A percentile compares a stretch with the other conserved stretches of the same genome.
Conservation (phyloP, 345 rosid species). For the Euphorbia peplus region DNA sequence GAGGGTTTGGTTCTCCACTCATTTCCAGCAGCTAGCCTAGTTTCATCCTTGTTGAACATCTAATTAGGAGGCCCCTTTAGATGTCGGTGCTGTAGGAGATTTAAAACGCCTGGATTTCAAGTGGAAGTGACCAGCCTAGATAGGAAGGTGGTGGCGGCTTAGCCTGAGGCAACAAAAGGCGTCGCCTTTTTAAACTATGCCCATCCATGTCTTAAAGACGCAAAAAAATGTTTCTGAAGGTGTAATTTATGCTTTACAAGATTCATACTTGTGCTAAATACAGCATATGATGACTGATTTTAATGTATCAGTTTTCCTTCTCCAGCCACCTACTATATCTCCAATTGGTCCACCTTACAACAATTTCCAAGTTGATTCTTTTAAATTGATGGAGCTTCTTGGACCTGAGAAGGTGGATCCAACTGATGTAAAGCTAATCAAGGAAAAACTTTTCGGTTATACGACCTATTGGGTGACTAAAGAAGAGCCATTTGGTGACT, state of each 20-base stretch:
- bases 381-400: constrained; percentile 91
- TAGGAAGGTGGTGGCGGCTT: too few species aligned
- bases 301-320: constrained; percentile 20
- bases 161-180: too few species aligned
- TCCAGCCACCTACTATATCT: constrained; percentile 60
- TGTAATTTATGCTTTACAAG: neutral
- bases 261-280: neutral
- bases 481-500: constrained; percentile 96
- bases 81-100: too few species aligned
- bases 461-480: constrained; percentile 93
- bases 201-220: neutral
- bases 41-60: too few species aligned
- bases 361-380: constrained; percentile 84
- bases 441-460: constrained; percentile 83
- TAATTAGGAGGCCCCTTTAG: too few species aligned
- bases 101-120: too few species aligned
- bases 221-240: neutral
- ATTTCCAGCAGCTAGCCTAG: too few species aligned
- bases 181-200: too few species aligned
- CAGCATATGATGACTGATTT: constrained; percentile 5
- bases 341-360: constrained; percentile 63
- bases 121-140: too few species aligned
- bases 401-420: constrained; percentile 96
- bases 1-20: too few species aligned
- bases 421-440: constrained; percentile 70